phyloP scores from a whole-genome alignment of 371 early-diverging fungal genomes.

The Mortierella sp. region DNA sequence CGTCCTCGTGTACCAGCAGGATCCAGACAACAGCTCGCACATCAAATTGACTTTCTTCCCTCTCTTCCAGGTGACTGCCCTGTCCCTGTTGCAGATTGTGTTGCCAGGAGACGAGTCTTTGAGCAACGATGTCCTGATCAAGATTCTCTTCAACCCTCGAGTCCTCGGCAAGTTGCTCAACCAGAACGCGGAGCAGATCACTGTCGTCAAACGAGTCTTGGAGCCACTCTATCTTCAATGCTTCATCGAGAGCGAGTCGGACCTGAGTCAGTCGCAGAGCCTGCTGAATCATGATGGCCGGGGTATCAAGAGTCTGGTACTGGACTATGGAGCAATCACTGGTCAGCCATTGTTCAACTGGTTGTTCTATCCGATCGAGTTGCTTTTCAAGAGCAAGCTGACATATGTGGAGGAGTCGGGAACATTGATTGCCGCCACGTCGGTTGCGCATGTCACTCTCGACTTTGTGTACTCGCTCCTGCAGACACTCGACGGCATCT shows the following conservation, averaged over 20 bases:
- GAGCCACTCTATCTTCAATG: constrained; percentile 48
- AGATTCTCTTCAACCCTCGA: constrained; percentile 44
- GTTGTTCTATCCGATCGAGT: constrained; percentile 70
- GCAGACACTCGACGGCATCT: constrained; percentile 61
- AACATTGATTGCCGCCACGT: constrained; percentile 55
- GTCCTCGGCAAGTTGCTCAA: constrained; percentile 38
- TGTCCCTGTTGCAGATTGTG: constrained; percentile 50
- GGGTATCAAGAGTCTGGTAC: constrained; percentile 34
- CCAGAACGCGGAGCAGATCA: constrained; percentile 41
- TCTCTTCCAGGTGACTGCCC: constrained; percentile 49
- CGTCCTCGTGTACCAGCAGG: constrained; percentile 49
- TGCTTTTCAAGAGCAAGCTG: constrained; percentile 63
- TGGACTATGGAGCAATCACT: constrained; percentile 59
- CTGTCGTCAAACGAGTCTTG: constrained; percentile 44
- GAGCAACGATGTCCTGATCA: constrained; percentile 44
- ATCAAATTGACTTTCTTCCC: constrained; percentile 57
- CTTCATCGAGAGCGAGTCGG: constrained; percentile 38
- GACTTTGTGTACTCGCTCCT: constrained; percentile 49
- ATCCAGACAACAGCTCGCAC: constrained; percentile 52
- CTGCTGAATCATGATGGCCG: constrained; percentile 38
- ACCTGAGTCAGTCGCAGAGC: constrained; percentile 31
- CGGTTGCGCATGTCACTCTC: constrained; percentile 57
- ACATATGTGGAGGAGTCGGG: constrained; percentile 59
- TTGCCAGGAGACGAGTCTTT: constrained; percentile 51
- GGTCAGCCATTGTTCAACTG: constrained; percentile 62